Base-by-base conservation (phyloP, 192 early-diverging fungal genomes). In the Lunasporangiospora selenospora region DNA sequence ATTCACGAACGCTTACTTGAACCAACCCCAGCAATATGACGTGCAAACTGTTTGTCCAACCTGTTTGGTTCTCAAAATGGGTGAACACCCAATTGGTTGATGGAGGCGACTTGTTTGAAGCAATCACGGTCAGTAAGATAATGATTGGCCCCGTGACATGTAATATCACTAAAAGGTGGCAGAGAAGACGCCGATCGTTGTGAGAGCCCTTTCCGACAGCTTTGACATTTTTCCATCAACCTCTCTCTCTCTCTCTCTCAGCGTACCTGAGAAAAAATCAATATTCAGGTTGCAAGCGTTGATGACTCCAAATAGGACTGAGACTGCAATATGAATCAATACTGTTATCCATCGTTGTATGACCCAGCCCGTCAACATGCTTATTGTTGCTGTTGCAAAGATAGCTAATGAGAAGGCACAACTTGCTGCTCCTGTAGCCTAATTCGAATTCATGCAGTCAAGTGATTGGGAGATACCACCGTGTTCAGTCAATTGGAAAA, bases 11-110 rank as follows among this genome's bases (percentile, higher is more conserved):
- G 2, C 12, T 8, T 66, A 66, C 63, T 47, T 67, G 76, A 19
- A 60, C 24, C 3, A 77, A 27, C 5, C 76, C 76, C 3, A 77
- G 30, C 1, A 77, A 57, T 1, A 43, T 24, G 1, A 65, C 76
- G 45, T 70, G 70, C 12, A 58, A 45, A 10, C 62, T 45, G 11
- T 50, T 65, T 9, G 45, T 46, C 57, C 66, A 77, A 16, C 76
- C 76, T 36, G 76, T 70, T 24, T 77, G 50, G 26, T 77, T 77
- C 36, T 77, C 76, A 53, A 70, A 77, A 31, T 70, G 66, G 15
- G 66, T 65, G 39, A 77, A 61, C 13, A 70, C 66, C 66, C 66
- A 77, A 5, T 39, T 12, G 0, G 53, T 29, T 1, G 76, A 61
- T 19, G 76, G 66, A 16, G 65, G 66, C 1, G 43, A 16, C 18